These are phyloP conservation scores for Puccinia coronata DNA, from an alignment of 1,284 basidiomycete genomes.

Conservation along the genomic window DNA sequence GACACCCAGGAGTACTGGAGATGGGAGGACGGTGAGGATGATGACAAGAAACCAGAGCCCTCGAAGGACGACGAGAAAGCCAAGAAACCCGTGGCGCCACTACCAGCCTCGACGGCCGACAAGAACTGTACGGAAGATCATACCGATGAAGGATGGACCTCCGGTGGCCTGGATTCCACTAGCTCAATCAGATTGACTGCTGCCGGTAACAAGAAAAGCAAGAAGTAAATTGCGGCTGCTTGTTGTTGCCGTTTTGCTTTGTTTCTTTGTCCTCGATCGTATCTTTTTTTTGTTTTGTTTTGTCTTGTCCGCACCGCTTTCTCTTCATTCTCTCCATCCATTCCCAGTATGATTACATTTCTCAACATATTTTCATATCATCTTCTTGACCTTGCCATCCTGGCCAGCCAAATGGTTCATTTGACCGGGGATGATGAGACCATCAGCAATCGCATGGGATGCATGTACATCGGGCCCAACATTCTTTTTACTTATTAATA, in stretches of 20 bases:
- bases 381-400: no score
- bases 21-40: conserved; percentile 64
- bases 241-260: not conserved
- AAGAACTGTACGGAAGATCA: not conserved
- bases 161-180: conserved; percentile 12
- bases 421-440: no score
- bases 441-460: no score
- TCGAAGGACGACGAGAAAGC: not conserved
- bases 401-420: no score
- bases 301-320: not conserved
- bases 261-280: not conserved
- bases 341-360: no score
- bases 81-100: not conserved
- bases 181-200: conserved; percentile 15
- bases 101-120: not conserved
- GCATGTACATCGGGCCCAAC: no score
- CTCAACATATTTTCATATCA: no score
- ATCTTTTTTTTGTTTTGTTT: not conserved
- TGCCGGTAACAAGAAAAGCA: conserved; percentile 43
- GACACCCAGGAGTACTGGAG: conserved; percentile 68
- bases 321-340: no score
- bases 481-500: no score
- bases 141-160: conserved; percentile 35
- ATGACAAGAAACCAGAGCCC: conserved; percentile 47
- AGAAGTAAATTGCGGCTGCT: not conserved